These are phyloP conservation scores for Zygoascus bituminiphila DNA, from an alignment of 805 yeast genomes.

Conservation along the genomic window DNA sequence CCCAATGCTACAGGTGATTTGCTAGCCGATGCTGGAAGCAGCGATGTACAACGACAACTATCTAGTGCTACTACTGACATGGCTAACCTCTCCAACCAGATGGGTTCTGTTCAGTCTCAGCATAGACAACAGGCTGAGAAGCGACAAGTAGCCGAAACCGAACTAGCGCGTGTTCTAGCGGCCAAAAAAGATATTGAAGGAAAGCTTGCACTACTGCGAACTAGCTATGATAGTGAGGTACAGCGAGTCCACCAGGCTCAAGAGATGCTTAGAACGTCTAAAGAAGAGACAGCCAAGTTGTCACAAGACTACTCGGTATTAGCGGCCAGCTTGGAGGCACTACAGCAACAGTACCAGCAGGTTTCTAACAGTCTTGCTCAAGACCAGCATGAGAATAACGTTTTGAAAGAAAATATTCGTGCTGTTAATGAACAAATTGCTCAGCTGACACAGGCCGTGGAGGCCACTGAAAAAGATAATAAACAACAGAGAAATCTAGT, in stretches of 20 bases:
- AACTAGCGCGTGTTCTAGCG: conserved; percentile 56
- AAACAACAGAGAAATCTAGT: conserved; percentile 55
- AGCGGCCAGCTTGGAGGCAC: conserved; percentile 70
- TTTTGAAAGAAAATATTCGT: conserved; percentile 61
- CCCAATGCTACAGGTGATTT: conserved; percentile 33
- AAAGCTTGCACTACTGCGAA: conserved; percentile 58
- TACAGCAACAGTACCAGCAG: conserved; percentile 55
- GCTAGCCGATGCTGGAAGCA: conserved; percentile 41
- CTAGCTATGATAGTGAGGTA: conserved; percentile 71
- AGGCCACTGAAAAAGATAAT: conserved; percentile 43
- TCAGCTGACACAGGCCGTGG: conserved; percentile 50
- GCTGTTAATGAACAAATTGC: conserved; percentile 57
- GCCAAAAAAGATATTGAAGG: conserved; percentile 64
- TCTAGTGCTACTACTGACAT: conserved; percentile 77
- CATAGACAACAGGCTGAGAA: conserved; percentile 63
- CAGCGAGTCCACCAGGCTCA: conserved; percentile 69
- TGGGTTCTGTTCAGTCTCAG: conserved; percentile 67
- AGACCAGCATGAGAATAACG: conserved; percentile 58
- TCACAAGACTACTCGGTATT: conserved; percentile 64
- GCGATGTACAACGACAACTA: conserved; percentile 54
- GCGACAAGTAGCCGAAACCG: conserved; percentile 67
- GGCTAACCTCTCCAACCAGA: conserved; percentile 80
- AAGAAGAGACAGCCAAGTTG: conserved; percentile 58
- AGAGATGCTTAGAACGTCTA: conserved; percentile 47
- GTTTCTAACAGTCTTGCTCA: conserved; percentile 53